Conservation (phyloP, 164 flowering plant species). For the Vitis riparia region DNA sequence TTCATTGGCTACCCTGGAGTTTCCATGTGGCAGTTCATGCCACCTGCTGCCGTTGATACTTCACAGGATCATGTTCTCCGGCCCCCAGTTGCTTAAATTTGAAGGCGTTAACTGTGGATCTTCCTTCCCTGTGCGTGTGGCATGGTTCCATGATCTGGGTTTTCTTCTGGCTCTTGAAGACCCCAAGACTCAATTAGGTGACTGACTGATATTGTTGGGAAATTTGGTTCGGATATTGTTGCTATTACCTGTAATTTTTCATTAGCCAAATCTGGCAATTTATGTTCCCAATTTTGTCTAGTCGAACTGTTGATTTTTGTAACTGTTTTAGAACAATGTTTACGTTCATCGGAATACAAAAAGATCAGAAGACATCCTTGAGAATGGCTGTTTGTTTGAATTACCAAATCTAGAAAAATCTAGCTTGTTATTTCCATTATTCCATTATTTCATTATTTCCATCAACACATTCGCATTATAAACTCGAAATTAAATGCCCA, state of each 20-base stretch:
- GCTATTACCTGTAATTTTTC: conserved; percentile 19
- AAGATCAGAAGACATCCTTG: not conserved
- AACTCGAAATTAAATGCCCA: no score
- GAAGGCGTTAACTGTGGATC: not conserved
- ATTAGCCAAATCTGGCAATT: conserved; percentile 19
- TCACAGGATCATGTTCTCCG: conserved; percentile 68
- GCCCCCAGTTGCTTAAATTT: conserved; percentile 62
- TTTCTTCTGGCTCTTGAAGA: no score
- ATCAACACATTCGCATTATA: no score
- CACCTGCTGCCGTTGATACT: conserved; percentile 62
- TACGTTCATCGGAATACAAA: not conserved
- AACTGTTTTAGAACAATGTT: not conserved
- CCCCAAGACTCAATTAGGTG: no score
- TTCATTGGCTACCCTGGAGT: conserved; percentile 57
- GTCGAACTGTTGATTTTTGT: not conserved
- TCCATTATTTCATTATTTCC: no score
- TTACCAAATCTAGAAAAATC: no score
- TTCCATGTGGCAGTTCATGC: conserved; percentile 78
- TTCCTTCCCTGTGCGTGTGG: not conserved
- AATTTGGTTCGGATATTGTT: not conserved
- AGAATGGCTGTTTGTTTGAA: not conserved
- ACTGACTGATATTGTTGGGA: no score
- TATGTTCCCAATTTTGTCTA: conserved; percentile 5
- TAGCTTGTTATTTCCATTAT: not conserved
- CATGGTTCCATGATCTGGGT: no score